Evolutionary conservation across 106 monocot species (phyloP).

Genomic region (Platanthera zijinensis): DNA sequence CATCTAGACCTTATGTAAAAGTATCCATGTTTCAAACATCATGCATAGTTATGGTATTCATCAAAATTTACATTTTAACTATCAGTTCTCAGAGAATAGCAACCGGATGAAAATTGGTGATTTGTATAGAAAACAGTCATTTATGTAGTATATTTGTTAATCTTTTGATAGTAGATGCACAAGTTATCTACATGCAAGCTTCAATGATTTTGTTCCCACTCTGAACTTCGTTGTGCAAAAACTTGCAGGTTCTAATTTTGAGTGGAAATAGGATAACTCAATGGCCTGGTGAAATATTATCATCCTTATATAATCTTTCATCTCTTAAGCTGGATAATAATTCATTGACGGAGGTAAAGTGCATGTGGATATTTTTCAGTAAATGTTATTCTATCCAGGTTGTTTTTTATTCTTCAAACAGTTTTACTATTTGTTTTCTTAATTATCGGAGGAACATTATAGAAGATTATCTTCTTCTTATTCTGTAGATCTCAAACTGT

Average conservation of each 20-base stretch:
- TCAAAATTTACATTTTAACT: background rate
- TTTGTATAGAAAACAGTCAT: background rate
- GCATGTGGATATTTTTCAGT: background rate
- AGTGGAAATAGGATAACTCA: constrained; percentile 82
- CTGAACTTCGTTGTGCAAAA: background rate
- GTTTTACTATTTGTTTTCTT: background rate
- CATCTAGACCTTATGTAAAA: background rate
- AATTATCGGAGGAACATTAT: background rate
- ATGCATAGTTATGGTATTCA: background rate
- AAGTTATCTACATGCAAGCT: background rate
- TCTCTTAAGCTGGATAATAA: constrained; percentile 86
- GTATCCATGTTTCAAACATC: background rate
- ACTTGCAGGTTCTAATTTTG: constrained; percentile 60
- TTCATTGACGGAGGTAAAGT: constrained; percentile 59
- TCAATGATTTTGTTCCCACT: background rate
- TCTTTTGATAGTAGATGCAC: background rate
- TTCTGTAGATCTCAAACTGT: background rate
- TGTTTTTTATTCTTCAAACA: background rate
- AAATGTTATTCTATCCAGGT: no score
- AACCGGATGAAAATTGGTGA: background rate
- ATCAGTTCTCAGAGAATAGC: background rate
- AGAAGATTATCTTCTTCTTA: constrained; percentile 1
- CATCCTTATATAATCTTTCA: constrained; percentile 57
- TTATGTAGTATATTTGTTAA: background rate
- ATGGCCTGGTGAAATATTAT: constrained; percentile 66